Conservation (phyloP, 1,284 basidiomycete species). For the Xanthoconium separans region DNA sequence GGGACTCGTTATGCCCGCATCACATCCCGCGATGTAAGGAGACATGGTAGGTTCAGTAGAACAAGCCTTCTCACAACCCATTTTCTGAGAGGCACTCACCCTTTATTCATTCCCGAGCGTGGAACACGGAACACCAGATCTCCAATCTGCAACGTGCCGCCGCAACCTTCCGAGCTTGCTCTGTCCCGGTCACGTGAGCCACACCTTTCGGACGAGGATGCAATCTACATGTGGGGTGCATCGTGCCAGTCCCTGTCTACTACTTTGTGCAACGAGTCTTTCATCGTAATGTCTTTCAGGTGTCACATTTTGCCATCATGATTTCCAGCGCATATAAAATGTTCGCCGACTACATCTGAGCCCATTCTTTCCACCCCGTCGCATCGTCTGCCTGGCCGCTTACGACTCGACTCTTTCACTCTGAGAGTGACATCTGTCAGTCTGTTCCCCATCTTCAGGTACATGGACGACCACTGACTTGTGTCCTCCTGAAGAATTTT, state of each 20-base stretch:
- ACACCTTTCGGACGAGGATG: background rate
- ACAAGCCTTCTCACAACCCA: background rate
- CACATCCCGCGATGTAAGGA: background rate
- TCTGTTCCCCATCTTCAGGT: constrained; percentile 6
- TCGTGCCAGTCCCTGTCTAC: constrained; percentile 13
- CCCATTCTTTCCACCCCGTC: background rate
- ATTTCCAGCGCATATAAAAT: constrained; percentile 19
- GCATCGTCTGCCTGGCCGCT: constrained; percentile 14
- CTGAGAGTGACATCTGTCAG: constrained; percentile 3
- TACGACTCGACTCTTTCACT: constrained; percentile 1
- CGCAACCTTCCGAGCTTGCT: constrained; percentile 36
- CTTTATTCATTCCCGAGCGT: background rate
- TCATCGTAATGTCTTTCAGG: constrained; percentile 18
- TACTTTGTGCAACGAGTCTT: constrained; percentile 19
- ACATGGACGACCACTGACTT: constrained; percentile 1
- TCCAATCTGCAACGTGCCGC: constrained; percentile 30
- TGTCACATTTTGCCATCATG: constrained; percentile 4
- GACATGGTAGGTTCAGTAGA: too few relatives aligned
- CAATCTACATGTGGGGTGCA: background rate
- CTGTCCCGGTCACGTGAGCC: constrained; percentile 35
- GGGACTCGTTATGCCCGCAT: background rate
- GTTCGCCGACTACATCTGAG: background rate
- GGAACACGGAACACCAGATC: constrained; percentile 5
- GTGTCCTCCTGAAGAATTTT: background rate
- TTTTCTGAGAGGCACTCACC: background rate